Base-by-base conservation (phyloP, 2,329 filamentous ascomycete species). In the Scleromitrula shiraiana region DNA sequence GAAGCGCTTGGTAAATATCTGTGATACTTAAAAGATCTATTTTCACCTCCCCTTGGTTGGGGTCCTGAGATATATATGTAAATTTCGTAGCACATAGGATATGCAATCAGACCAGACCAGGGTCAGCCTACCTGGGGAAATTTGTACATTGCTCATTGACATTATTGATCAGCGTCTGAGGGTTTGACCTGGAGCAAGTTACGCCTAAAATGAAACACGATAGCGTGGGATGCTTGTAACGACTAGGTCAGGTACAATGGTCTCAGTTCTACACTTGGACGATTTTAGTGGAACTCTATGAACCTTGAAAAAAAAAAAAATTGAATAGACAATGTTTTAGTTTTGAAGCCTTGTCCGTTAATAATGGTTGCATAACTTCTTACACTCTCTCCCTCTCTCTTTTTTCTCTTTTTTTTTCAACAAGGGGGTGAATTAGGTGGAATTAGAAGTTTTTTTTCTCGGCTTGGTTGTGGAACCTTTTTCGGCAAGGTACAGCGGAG, bases 121-220 rank as follows among this genome's bases (percentile, higher is more conserved):
- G 46, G 27, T 44, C 8, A 37, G 27, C 19, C 40, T 49, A 44
- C 40, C 40, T 44, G 40, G 46, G 46, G 46, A 44, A 49, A 44
- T 49, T 49, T 49, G 46, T 10, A 41, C 19, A 49, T 15, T 33
- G 37, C 37, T 40, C 37, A 40, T 29, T 40, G 29, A 42, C 26
- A 32, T 44, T n/a, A n/a, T 38, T 27, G 46, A 49, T 49, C 46
- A 49, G 40, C 46, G 15, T 37, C 30, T 24, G 46, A 49, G 46
- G 41, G 36, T 45, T 33, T 41, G 47, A 42, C 33, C 30, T 38
- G 41, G 52, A 32, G 33, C 40, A 51, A 38, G 17, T 38, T 22
- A 47, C 52, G 56, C 53, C 55, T 41, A 54, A 52, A 59, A 59
- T 60, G 58, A 62, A 62, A 62, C 59, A 60, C 54, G 52, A 60